Evolutionary conservation across 768 basidiomycete genomes (phyloP), one percentile per base, ranked within the genome.

Genomic region (Xerocomus spinulosus): DNA sequence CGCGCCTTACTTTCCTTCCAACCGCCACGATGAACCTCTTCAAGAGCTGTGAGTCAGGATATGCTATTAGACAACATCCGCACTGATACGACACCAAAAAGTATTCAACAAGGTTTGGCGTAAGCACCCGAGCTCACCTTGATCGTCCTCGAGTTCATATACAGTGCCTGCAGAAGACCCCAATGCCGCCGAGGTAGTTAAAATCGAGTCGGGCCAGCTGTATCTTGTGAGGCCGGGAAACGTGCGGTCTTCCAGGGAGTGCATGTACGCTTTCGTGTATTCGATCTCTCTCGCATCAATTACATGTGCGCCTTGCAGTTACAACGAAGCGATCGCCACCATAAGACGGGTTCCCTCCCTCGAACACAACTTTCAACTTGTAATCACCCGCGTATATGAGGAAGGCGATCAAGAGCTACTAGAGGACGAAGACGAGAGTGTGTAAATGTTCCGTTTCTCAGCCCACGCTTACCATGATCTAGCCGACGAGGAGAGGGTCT

Each of bases 81-180:
- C 43, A 34, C 60, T 71, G 29, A 71, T 51, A 39, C 40, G 8
- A n/a, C 18, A 8, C 17, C 37, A 15, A 42, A 42, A 55, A 94
- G 92, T 95, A 30, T 77, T 93, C 51, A 85, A 89, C 54, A 91
- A 83, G 80, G 92, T 96, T 67, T 94, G 92, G 92, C 90, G 93
- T 94, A 68, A 68, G 92, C 82, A 52, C 82, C 49, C 21, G 32
- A 43, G 28, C 39, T 50, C 51, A 46, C 37, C 34, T 38, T 44
- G 53, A 64, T 51, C 50, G 15, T 35, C 53, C 21, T 39, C 32
- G 38, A 10, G 46, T 44, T 17, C 34, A 43, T 63, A 70, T 56
- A 72, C 54, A 30, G 53, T 50, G 42, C 53, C 53, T 52, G 56
- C 53, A 94, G 92, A 93, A 64, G 92, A 95, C 67, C 87, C 93